Evolutionary conservation across 768 basidiomycete genomes (phyloP).

Genomic region (Pleurotus platypus): DNA sequence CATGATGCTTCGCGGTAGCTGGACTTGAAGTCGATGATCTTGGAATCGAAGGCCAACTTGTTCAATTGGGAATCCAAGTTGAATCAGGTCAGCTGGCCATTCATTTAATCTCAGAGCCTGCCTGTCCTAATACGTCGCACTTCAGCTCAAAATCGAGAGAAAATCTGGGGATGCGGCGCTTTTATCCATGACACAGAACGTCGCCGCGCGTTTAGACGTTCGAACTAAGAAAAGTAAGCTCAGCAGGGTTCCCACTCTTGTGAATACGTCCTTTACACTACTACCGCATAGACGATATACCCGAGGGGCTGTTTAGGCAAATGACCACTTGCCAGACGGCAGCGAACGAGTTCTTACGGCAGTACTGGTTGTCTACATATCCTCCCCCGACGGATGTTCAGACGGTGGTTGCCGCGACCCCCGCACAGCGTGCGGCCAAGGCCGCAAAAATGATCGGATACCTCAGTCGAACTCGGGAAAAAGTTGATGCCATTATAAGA

Average conservation of each 20-base stretch:
- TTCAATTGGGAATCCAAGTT: constrained; percentile 57
- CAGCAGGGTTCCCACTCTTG: background rate
- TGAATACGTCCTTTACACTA: background rate
- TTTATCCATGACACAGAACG: constrained; percentile 74
- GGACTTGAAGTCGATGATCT: constrained; percentile 45
- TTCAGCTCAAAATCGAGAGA: constrained; percentile 64
- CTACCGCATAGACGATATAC: constrained; percentile 62
- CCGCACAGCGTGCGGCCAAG: constrained; percentile 71
- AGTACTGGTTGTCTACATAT: constrained; percentile 89
- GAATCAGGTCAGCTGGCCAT: constrained; percentile 40
- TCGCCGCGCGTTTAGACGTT: constrained; percentile 66
- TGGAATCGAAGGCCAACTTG: constrained; percentile 43
- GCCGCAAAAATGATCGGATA: constrained; percentile 87
- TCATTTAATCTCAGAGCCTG: background rate
- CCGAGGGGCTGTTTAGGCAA: constrained; percentile 72
- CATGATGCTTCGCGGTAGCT: constrained; percentile 30
- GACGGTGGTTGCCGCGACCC: constrained; percentile 45
- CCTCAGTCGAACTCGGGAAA: constrained; percentile 74
- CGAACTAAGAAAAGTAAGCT: constrained; percentile 60
- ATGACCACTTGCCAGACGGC: constrained; percentile 91
- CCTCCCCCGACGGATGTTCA: constrained; percentile 62
- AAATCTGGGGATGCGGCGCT: constrained; percentile 69
- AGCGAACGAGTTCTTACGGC: constrained; percentile 92
- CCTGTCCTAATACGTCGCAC: background rate
- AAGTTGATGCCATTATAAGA: constrained; percentile 74